phyloP scores from a whole-genome alignment of 2,329 filamentous ascomycete species.

The Bimuria novae-zelandiae region DNA sequence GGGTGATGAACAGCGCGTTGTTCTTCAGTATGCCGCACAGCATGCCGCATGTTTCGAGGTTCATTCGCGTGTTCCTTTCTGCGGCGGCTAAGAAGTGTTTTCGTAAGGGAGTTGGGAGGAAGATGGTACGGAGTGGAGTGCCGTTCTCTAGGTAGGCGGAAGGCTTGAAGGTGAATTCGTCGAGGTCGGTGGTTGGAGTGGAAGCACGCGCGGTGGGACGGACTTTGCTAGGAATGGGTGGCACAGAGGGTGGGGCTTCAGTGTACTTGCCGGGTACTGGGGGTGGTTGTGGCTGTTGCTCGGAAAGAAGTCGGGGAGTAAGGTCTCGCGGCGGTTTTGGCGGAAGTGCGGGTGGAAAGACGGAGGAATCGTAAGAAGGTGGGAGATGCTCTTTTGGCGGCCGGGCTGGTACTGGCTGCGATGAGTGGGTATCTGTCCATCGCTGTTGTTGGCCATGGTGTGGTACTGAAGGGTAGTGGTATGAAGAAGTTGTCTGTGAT shows the following conservation, averaged over 20 bases:
- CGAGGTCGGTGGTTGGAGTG: conserved; percentile 49
- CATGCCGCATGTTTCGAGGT: conserved; percentile 94
- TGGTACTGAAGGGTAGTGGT: conserved; percentile 53
- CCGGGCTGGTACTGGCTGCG: conserved; percentile 44
- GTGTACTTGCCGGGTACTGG: conserved; percentile 39
- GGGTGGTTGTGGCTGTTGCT: conserved; percentile 16
- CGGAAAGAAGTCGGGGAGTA: conserved; percentile 19
- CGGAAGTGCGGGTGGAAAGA: conserved; percentile 33
- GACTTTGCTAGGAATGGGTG: conserved; percentile 32
- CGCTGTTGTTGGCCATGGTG: conserved; percentile 43
- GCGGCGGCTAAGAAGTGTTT: conserved; percentile 75
- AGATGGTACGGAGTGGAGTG: conserved; percentile 81
- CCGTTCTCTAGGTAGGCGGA: conserved; percentile 90
- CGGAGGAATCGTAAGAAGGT: conserved; percentile 26
- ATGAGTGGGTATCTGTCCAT: conserved; percentile 32
- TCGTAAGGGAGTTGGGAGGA: conserved; percentile 78
- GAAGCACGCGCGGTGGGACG: conserved; percentile 27
- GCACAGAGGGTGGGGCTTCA: conserved; percentile 13
- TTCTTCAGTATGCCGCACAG: conserved; percentile 88
- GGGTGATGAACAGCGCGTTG: conserved; percentile 89
- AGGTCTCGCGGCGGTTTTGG: conserved; percentile 32
- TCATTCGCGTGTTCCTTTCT: conserved; percentile 73
- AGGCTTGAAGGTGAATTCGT: conserved; percentile 79
- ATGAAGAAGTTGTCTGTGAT: conserved; percentile 38
- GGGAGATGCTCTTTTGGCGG: conserved; percentile 40